Percentiles rank a stretch among this genome's conserved stretches.
phyloP scores from a whole-genome alignment of 768 basidiomycete species.

The Leccinum boreale region DNA sequence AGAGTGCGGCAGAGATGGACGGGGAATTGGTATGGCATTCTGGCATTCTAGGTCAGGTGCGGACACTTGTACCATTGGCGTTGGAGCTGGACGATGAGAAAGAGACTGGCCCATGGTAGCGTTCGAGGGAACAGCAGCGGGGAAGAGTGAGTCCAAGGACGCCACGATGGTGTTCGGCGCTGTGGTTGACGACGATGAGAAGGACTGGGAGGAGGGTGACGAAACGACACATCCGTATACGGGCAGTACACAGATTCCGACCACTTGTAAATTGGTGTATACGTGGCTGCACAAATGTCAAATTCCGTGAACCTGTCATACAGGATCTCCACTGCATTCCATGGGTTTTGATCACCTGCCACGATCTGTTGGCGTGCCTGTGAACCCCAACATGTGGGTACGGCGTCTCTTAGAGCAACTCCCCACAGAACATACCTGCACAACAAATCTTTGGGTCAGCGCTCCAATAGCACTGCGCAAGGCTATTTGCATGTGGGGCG shows the following conservation, averaged over 20 bases:
- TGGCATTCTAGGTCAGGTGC: constrained; percentile 5
- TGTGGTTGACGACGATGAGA: no score
- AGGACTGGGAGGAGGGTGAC: no score
- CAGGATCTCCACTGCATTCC: constrained; percentile 86
- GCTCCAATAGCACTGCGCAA: constrained; percentile 86
- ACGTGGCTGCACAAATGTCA: constrained; percentile 88
- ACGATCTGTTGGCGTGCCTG: constrained; percentile 91
- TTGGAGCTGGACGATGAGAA: constrained; percentile 21
- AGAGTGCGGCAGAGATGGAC: constrained; percentile 31
- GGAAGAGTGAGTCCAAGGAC: no score
- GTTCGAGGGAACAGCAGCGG: background rate
- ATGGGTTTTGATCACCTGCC: constrained; percentile 91
- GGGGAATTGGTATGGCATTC: background rate
- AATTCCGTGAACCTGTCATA: constrained; percentile 97
- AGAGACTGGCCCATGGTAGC: constrained; percentile 31
- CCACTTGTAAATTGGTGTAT: constrained; percentile 92
- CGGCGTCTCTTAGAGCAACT: background rate
- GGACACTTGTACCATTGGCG: constrained; percentile 2
- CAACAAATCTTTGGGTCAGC: constrained; percentile 85
- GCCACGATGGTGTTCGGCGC: no score
- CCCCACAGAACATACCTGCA: constrained; percentile 49
- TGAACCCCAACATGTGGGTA: background rate
- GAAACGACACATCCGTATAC: constrained; percentile 88
- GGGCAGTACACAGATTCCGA: constrained; percentile 80
- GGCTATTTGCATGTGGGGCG: constrained; percentile 89